Evolutionary conservation across 352 stramenopile species (phyloP).

Genomic region (Phytophthora melonis): DNA sequence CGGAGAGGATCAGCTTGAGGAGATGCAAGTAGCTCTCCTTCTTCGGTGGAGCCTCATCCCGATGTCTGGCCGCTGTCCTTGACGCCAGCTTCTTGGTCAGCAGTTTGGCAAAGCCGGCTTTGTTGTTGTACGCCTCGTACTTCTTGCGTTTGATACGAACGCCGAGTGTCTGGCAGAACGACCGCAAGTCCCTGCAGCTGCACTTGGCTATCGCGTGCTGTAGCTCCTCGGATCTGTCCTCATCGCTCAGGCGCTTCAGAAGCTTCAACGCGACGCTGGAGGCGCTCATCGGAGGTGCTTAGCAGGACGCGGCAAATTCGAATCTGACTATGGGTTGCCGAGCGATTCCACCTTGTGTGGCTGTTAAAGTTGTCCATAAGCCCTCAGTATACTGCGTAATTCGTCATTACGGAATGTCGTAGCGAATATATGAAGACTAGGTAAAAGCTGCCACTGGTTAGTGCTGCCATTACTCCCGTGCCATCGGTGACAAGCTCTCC

Average conservation of each 20-base stretch:
- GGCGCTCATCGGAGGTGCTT: background rate
- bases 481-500: background rate
- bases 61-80: background rate
- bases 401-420: background rate
- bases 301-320: background rate
- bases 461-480: too few species aligned
- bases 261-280: background rate
- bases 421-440: background rate
- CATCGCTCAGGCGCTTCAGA: constrained; percentile 38
- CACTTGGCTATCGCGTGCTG: constrained; percentile 1
- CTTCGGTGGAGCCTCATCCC: background rate
- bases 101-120: constrained; percentile 1
- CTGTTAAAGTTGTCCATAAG: background rate
- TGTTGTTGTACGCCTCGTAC: constrained; percentile 2
- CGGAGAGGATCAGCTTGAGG: background rate
- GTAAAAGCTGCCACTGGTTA: too few species aligned
- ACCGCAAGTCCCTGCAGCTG: background rate
- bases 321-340: background rate
- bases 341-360: background rate
- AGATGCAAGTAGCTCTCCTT: background rate
- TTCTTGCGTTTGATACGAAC: background rate
- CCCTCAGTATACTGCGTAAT: background rate
- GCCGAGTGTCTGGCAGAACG: background rate
- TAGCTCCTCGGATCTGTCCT: constrained; percentile 6
- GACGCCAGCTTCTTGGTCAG: constrained; percentile 1